Evolutionary conservation across 768 basidiomycete genomes (phyloP).

Genomic region (Leccinum rimulosum): DNA sequence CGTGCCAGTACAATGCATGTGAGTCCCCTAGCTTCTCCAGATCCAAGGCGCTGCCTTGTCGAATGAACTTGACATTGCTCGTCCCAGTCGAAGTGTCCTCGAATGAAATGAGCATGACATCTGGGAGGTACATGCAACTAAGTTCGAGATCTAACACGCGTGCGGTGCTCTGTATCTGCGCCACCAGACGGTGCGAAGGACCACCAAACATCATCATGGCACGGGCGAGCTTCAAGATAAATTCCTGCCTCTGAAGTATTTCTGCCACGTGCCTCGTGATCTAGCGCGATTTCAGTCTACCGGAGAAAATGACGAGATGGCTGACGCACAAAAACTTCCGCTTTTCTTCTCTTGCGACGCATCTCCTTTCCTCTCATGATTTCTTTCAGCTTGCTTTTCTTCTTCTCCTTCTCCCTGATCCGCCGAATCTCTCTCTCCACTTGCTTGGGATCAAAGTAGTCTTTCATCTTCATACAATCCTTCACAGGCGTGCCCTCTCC

Average conservation of each 20-base stretch:
- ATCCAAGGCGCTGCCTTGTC: slow-evolving; percentile 69
- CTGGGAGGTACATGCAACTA: slow-evolving; percentile 72
- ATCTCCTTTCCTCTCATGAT: slow-evolving; percentile 33
- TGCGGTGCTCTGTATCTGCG: slow-evolving; percentile 78
- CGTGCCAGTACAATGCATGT: slow-evolving; percentile 74
- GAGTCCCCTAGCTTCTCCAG: slow-evolving; percentile 73
- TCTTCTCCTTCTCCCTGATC: slow-evolving; percentile 23
- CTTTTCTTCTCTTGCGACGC: slow-evolving; percentile 61
- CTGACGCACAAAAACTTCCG: slow-evolving; percentile 68
- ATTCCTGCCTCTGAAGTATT: slow-evolving; percentile 78
- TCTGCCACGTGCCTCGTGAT: slow-evolving; percentile 83
- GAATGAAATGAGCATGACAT: slow-evolving; percentile 78
- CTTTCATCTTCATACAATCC: slow-evolving; percentile 22
- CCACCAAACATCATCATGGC: slow-evolving; percentile 91
- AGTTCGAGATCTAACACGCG: slow-evolving; percentile 73
- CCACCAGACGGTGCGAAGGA: slow-evolving; percentile 77
- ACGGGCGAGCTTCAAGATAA: slow-evolving; percentile 78
- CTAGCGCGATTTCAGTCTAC: slow-evolving; percentile 33
- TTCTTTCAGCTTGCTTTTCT: slow-evolving; percentile 38
- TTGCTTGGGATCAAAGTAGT: slow-evolving; percentile 32
- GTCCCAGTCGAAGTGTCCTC: slow-evolving; percentile 79
- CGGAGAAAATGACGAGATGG: background rate
- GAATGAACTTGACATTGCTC: slow-evolving; percentile 75
- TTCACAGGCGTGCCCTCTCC: slow-evolving; percentile 16
- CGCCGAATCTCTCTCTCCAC: slow-evolving; percentile 26